phyloP scores from a whole-genome alignment of 192 early-diverging fungal species.

The Gaertneriomyces semiglobifer region DNA sequence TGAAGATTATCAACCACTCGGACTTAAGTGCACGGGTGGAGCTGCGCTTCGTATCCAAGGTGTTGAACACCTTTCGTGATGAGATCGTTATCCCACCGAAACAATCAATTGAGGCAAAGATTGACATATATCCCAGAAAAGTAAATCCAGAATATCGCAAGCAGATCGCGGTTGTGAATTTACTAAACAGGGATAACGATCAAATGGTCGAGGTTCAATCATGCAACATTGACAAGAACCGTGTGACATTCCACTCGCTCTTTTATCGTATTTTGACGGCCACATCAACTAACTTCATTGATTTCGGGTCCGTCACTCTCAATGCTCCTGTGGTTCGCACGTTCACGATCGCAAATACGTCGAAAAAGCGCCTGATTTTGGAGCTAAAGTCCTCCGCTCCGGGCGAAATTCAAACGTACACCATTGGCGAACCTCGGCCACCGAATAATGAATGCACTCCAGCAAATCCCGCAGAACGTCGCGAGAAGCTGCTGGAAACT shows the following conservation, averaged over 20 bases:
- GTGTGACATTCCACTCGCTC: slow-evolving; percentile 94
- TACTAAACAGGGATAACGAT: slow-evolving; percentile 84
- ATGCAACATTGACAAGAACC: slow-evolving; percentile 91
- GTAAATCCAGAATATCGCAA: slow-evolving; percentile 98
- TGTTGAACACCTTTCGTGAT: slow-evolving; percentile 72
- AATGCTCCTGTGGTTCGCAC: slow-evolving; percentile 74
- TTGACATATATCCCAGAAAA: slow-evolving; percentile 96
- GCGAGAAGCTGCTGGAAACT: slow-evolving; percentile 45
- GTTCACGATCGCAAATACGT: slow-evolving; percentile 84
- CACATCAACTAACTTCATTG: slow-evolving; percentile 88
- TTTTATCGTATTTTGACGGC: slow-evolving; percentile 88
- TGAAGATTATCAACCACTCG: slow-evolving; percentile 80
- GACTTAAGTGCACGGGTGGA: slow-evolving; percentile 81
- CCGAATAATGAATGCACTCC: slow-evolving; percentile 24
- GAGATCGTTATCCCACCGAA: slow-evolving; percentile 76
- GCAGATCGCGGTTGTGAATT: slow-evolving; percentile 90
- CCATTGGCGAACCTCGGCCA: slow-evolving; percentile 7
- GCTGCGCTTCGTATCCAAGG: slow-evolving; percentile 87
- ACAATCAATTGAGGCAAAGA: slow-evolving; percentile 70
- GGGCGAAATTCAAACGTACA: slow-evolving; percentile 46
- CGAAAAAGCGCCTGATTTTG: slow-evolving; percentile 45
- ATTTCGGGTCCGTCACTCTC: slow-evolving; percentile 87
- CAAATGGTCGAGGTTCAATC: slow-evolving; percentile 87
- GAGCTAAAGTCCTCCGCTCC: slow-evolving; percentile 45
- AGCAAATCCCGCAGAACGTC: slow-evolving; percentile 31